phyloP scores from a whole-genome alignment of 1,284 basidiomycete species.

The Melampsora americana region DNA sequence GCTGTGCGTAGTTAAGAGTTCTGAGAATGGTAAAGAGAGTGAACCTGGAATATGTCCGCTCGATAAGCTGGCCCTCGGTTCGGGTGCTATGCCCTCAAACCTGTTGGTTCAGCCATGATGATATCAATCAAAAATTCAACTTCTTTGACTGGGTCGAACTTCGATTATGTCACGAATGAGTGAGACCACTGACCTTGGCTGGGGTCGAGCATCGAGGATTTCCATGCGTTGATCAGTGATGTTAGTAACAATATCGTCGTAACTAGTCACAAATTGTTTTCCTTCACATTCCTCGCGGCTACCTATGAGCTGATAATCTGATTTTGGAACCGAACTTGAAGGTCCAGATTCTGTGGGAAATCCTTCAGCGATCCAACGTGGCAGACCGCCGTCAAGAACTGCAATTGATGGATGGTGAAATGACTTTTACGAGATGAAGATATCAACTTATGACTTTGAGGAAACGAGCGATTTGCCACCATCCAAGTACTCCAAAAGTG shows the following conservation, averaged over 20 bases:
- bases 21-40: conserved; percentile 75
- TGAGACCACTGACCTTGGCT: conserved; percentile 43
- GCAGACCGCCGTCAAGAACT: conserved; percentile 82
- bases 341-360: conserved; percentile 62
- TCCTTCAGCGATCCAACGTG: conserved; percentile 73
- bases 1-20: conserved; percentile 63
- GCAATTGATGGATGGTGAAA: conserved; percentile 81
- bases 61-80: conserved; percentile 80
- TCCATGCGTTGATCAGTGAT: conserved; percentile 15
- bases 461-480: not conserved
- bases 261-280: conserved; percentile 46
- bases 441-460: not conserved
- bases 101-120: conserved; percentile 32
- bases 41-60: conserved; percentile 92
- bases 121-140: not conserved
- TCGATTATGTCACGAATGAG: not conserved
- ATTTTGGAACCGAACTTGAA: conserved; percentile 23
- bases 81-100: conserved; percentile 69
- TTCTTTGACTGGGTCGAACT: not conserved
- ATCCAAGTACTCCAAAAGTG: not conserved
- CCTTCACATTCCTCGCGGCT: conserved; percentile 54
- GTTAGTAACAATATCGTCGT: conserved; percentile 46
- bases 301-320: conserved; percentile 52
- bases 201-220: conserved; percentile 52
- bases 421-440: conserved; percentile 54